phyloP scores from a whole-genome alignment of 2,329 filamentous ascomycete genomes.

The Mycosphaerella arachidis region DNA sequence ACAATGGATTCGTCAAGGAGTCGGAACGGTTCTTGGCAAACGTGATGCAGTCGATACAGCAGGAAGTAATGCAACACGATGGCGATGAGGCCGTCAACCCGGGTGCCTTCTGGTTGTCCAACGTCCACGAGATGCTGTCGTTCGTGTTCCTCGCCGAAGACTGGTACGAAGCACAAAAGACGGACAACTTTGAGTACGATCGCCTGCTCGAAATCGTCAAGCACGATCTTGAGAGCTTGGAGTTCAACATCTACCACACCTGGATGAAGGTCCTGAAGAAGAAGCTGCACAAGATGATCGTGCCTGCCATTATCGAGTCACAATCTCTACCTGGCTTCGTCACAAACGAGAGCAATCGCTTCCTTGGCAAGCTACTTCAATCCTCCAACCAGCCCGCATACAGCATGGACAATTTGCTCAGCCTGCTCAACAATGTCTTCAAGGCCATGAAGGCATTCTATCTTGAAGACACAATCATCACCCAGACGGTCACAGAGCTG shows the following conservation, averaged over 20 bases:
- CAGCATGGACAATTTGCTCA: conserved; percentile 98
- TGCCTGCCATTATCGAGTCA: conserved; percentile 97
- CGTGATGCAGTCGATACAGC: conserved; percentile 99
- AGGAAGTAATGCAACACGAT: conserved; percentile 98
- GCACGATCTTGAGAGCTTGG: conserved; percentile 93
- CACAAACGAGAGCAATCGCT: conserved; percentile 96
- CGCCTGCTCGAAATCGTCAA: conserved; percentile 97
- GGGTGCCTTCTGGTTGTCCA: conserved; percentile 97
- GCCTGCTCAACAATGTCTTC: conserved; percentile 92
- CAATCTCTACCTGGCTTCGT: conserved; percentile 97
- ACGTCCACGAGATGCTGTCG: conserved; percentile 98
- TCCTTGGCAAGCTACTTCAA: conserved; percentile 93
- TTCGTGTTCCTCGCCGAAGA: conserved; percentile 99
- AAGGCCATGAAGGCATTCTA: conserved; percentile 99
- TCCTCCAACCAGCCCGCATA: conserved; percentile 89
- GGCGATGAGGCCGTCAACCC: conserved; percentile 96
- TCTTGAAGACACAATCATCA: conserved; percentile 92
- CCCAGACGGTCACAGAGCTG: conserved; percentile 90
- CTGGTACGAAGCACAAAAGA: conserved; percentile 99
- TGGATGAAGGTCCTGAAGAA: conserved; percentile 99
- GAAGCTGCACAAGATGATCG: conserved; percentile 99
- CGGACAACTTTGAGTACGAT: conserved; percentile 98
- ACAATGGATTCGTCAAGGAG: conserved; percentile 99
- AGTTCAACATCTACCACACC: conserved; percentile 99
- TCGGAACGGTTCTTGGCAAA: conserved; percentile 98